Percentiles rank a stretch among this genome's conserved stretches.
phyloP scores from a whole-genome alignment of 306 rosid genomes.

The cucumber (Cucumis sativus) region DNA sequence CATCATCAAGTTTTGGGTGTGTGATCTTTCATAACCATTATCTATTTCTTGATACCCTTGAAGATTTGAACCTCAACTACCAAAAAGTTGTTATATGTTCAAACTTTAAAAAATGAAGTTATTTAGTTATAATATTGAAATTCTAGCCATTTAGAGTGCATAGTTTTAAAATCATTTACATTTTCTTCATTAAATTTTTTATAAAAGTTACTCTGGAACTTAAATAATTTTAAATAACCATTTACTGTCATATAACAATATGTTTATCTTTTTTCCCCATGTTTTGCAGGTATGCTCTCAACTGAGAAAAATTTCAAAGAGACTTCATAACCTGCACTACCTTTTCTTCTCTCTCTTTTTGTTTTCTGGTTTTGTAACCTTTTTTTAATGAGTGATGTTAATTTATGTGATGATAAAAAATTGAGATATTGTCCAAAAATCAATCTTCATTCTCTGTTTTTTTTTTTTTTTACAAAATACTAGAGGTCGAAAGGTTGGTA shows the following conservation, averaged over 20 bases:
- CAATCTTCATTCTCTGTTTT: not conserved
- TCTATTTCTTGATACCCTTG: too few species aligned
- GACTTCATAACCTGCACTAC: not conserved
- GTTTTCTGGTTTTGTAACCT: not conserved
- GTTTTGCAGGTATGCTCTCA: slow-evolving; percentile 28
- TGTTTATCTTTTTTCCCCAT: not conserved
- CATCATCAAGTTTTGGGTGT: slow-evolving; percentile 23
- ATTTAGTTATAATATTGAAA: too few species aligned
- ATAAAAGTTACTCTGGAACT: not conserved
- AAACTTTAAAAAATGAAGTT: too few species aligned
- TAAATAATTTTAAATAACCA: not conserved
- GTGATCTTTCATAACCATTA: not conserved
- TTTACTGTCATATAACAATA: too few species aligned
- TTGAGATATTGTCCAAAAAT: slow-evolving; percentile 4
- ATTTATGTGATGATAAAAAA: not conserved
- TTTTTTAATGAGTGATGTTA: not conserved
- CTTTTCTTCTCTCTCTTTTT: not conserved
- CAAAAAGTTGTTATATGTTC: too few species aligned
- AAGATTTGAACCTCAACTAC: too few species aligned
- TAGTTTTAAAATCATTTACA: too few species aligned
- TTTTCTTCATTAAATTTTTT: not conserved
- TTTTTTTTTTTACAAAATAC: too few species aligned
- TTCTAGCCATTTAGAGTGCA: too few species aligned
- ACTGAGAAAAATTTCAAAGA: not conserved
- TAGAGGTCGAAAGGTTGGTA: too few species aligned